These are phyloP conservation scores for Glycine tomentella DNA, from an alignment of 306 rosid genomes.

Conservation along the genomic window DNA sequence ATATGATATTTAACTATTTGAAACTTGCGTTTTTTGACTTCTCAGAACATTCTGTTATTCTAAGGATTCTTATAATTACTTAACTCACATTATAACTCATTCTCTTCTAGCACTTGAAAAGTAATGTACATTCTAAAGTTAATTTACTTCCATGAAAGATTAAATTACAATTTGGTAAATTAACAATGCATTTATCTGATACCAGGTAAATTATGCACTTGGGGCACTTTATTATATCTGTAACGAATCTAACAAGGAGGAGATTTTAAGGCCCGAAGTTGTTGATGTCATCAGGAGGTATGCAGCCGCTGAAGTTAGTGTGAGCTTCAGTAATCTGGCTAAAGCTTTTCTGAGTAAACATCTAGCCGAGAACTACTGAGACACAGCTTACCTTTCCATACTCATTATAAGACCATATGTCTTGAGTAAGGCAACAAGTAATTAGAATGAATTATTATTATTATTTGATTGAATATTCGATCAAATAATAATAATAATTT, in stretches of 20 bases:
- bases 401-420: not conserved
- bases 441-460: no score
- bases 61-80: not conserved
- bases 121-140: conserved; percentile 17
- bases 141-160: conserved; percentile 14
- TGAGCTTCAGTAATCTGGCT: conserved; percentile 84
- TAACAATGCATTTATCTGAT: conserved; percentile 30
- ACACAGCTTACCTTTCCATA: not conserved
- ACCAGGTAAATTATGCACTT: conserved; percentile 81
- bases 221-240: conserved; percentile 82
- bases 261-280: conserved; percentile 87
- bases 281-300: conserved; percentile 76
- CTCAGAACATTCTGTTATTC: not conserved
- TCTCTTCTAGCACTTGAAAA: conserved; percentile 22
- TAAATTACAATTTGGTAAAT: conserved; percentile 14
- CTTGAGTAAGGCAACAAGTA: conserved; percentile 28
- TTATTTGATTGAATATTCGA: no score
- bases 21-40: conserved; percentile 21
- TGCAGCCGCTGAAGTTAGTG: conserved; percentile 75
- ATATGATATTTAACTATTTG: conserved; percentile 29
- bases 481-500: no score
- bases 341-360: conserved; percentile 83
- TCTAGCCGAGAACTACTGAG: conserved; percentile 45
- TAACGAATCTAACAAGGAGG: conserved; percentile 64
- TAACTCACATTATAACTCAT: not conserved